phyloP scores from a whole-genome alignment of 139 green algal genomes.

The Coelastrella sp. region DNA sequence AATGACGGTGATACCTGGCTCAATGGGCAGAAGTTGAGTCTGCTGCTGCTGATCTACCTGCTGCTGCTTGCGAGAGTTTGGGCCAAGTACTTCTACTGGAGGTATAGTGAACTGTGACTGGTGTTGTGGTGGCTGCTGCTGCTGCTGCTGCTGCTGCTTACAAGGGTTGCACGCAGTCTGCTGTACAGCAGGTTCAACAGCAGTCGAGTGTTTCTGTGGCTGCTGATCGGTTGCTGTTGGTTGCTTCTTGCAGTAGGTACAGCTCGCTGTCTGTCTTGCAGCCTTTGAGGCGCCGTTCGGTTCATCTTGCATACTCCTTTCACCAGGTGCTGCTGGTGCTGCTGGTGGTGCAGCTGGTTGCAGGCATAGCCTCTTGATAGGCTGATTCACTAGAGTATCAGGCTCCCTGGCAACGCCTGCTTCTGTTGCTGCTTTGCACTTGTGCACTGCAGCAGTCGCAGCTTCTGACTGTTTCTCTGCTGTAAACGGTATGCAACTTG shows the following conservation, averaged over 20 bases:
- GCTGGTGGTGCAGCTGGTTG: neutral
- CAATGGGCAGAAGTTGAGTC: neutral
- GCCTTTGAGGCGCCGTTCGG: no score
- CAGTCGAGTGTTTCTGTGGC: no score
- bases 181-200: no score
- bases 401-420: no score
- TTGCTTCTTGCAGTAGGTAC: no score
- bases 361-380: no score
- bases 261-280: no score
- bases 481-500: no score
- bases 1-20: conserved; percentile 1
- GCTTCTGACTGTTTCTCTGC: neutral
- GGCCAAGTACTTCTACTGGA: neutral
- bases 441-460: neutral
- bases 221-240: no score
- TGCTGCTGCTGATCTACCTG: neutral
- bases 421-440: no score
- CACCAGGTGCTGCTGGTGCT: neutral
- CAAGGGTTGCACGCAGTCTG: no score
- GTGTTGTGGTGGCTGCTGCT: neutral
- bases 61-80: neutral
- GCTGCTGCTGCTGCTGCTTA: no score
- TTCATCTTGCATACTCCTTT: neutral
- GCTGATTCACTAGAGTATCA: neutral
- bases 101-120: neutral